Evolutionary conservation across 257 asterid genomes (phyloP), one percentile per base, ranked within the genome.

Genomic region (Fraxinus pennsylvanica): DNA sequence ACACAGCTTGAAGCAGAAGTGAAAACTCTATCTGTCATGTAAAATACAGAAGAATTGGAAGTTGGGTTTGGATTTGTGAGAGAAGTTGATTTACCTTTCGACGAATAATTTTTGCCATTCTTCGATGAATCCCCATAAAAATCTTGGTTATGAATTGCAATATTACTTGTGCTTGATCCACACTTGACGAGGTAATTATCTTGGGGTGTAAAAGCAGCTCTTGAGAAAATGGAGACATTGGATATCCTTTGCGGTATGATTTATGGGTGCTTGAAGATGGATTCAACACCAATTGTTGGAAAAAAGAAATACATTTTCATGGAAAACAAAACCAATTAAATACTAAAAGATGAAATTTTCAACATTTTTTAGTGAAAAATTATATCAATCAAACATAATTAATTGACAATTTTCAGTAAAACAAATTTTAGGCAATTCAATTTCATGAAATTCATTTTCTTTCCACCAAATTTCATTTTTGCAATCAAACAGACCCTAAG

Each of bases 1-100:
- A 78, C 61, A 77, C 76, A 86, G 2, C n/a, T 79, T 0, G 85
- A 78, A 73, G 71, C 79, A 13, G 57, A 67, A n/a, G 81, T 76
- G 61, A 83, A 83, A n/a, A 83, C 77, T 52, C 87, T 71, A 29
- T 87, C 89, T 61, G 89, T 83, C 39, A 30, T 63, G 45, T 83
- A 80, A 65, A 86, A 65, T 61, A 22, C 33, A 21, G 68, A 61
- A 61, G 68, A 61, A 22, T 61, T 61, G 32, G 14, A 61, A 61
- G 33, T 7, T 21, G 68, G 30, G 30, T 61, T 61, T 61, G 68
- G 68, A 21, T 61, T 8, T 19, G 5, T 21, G 32, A 61, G 29
- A 8, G 68, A 61, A 61, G 15, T 25, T 61, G 33, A 61, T 13
- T 61, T 61, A 61, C 68, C 68, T 61, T 25, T 6, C 1, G 68